A percentile compares a stretch with the other conserved stretches of the same genome.
Conservation (phyloP, 306 rosid species). For the Cucumis melo region DNA sequence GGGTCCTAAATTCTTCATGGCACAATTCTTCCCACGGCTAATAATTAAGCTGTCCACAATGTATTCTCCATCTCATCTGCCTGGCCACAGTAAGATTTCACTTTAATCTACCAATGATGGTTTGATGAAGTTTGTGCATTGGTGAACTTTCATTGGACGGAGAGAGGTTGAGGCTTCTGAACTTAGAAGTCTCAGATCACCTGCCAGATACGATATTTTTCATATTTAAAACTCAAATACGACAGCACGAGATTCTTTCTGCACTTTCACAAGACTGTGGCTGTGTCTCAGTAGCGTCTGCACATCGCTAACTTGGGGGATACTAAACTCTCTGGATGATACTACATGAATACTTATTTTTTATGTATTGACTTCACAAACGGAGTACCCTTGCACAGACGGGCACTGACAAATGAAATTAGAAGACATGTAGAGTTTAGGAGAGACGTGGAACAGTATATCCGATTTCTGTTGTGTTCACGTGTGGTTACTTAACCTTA, state of each 20-base stretch:
- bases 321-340: not conserved
- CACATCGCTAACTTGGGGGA: not conserved
- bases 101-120: not conserved
- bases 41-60: not conserved
- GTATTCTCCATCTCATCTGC: not conserved
- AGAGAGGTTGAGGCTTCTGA: not conserved
- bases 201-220: not conserved
- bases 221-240: not conserved
- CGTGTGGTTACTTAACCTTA: not conserved
- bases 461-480: not conserved
- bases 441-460: not conserved
- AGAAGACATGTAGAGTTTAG: not conserved
- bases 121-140: not conserved
- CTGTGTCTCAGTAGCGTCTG: not conserved
- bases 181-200: not conserved
- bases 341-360: not conserved
- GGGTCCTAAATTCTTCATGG: not conserved
- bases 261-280: not conserved
- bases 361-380: not conserved
- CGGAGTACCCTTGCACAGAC: not conserved
- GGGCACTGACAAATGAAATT: not conserved
- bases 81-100: not conserved
- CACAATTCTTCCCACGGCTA: not conserved
- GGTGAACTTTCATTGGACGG: not conserved
- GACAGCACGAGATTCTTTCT: not conserved